Conservation (phyloP, 2,329 filamentous ascomycete genomes). For the Thelonectria olida region DNA sequence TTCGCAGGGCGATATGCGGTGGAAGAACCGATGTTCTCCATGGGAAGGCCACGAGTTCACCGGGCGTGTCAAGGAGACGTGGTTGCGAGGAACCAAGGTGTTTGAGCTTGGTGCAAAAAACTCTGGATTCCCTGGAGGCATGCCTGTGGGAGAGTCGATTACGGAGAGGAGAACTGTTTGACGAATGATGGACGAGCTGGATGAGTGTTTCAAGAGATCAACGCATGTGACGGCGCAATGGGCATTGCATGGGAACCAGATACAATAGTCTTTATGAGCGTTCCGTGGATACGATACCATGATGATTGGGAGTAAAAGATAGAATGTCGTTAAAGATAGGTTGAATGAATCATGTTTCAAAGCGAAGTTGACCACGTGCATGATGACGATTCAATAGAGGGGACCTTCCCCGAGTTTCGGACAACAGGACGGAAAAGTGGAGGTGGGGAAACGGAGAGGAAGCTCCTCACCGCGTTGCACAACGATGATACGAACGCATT, state of each 20-base stretch:
- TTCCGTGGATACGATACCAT: conserved; percentile 13
- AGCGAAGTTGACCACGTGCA: too few species aligned
- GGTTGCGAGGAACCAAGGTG: conserved; percentile 80
- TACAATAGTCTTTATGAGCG: conserved; percentile 2
- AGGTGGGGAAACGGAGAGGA: neutral
- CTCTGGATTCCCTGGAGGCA: conserved; percentile 59
- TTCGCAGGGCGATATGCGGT: conserved; percentile 82
- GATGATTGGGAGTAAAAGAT: neutral
- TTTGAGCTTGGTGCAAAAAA: conserved; percentile 70
- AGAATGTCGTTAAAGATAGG: conserved; percentile 31
- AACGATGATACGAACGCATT: too few species aligned
- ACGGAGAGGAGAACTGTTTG: conserved; percentile 64
- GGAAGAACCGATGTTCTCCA: conserved; percentile 91
- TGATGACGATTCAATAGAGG: neutral
- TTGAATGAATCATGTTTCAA: too few species aligned
- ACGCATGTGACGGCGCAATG: neutral
- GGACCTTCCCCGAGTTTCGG: neutral
- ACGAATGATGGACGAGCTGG: conserved; percentile 15
- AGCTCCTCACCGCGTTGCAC: too few species aligned
- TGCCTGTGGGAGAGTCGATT: conserved; percentile 65
- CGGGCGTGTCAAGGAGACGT: conserved; percentile 86
- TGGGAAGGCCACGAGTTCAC: conserved; percentile 84
- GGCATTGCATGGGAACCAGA: neutral
- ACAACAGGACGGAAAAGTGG: neutral
- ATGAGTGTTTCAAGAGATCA: neutral